Conservation (phyloP, 495 filamentous ascomycete genomes). For the Aspergillus carlsbadensis region DNA sequence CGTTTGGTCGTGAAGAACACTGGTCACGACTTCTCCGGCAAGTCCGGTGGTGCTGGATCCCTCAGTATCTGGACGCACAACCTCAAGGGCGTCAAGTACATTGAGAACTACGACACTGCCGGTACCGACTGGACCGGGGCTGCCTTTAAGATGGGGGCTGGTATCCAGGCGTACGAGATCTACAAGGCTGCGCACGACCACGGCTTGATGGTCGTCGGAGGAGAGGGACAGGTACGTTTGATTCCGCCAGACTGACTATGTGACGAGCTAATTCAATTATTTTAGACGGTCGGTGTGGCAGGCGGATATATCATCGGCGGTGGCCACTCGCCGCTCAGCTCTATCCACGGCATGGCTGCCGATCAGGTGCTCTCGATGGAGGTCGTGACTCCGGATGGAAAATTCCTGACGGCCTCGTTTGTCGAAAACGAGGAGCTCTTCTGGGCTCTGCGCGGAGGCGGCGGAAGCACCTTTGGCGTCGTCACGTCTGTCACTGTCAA, state of each 20-base stretch:
- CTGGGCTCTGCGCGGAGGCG: conserved; percentile 49
- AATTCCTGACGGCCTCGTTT: conserved; percentile 49
- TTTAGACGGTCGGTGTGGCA: conserved; percentile 36
- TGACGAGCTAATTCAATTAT: neutral
- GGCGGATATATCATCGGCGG: conserved; percentile 46
- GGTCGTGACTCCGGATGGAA: conserved; percentile 58
- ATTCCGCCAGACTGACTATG: neutral
- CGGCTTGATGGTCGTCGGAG: conserved; percentile 53
- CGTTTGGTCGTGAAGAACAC: conserved; percentile 69
- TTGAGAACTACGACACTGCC: conserved; percentile 30
- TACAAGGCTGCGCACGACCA: conserved; percentile 45
- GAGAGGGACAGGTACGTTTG: conserved; percentile 43
- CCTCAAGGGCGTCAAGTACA: conserved; percentile 46
- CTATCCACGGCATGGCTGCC: conserved; percentile 29
- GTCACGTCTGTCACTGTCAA: conserved; percentile 51
- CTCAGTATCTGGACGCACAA: conserved; percentile 62
- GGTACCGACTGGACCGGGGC: conserved; percentile 40
- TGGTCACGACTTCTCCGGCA: conserved; percentile 64
- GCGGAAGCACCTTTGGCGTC: conserved; percentile 48
- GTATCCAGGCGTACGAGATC: conserved; percentile 51
- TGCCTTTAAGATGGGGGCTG: conserved; percentile 58
- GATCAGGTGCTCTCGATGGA: conserved; percentile 46
- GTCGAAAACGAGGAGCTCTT: conserved; percentile 58
- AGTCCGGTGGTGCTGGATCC: conserved; percentile 55
- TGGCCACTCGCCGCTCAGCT: conserved; percentile 32